Evolutionary conservation across 129 eudicot species (phyloP).

Genomic region (Pseudognaphalium luteoalbum): DNA sequence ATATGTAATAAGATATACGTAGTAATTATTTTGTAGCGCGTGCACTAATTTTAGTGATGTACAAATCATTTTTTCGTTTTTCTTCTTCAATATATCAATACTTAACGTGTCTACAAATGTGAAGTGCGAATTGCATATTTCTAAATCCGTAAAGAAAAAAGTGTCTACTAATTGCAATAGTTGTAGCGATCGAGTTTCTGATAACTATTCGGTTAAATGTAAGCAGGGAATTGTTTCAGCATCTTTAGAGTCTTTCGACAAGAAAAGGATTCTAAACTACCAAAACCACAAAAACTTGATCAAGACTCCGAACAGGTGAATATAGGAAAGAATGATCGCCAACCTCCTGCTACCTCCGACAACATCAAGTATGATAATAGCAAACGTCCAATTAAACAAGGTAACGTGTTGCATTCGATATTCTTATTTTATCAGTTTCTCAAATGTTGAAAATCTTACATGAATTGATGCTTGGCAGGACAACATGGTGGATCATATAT

Average conservation of each 20-base stretch:
- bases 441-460: not conserved
- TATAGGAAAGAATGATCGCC: not conserved
- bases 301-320: not conserved
- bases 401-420: not conserved
- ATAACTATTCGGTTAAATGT: slow-evolving; percentile 17
- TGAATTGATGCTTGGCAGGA: slow-evolving; percentile 6
- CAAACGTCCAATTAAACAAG: not conserved
- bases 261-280: slow-evolving; percentile 5
- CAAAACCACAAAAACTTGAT: not conserved
- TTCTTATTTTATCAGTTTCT: not conserved
- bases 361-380: not conserved
- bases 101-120: not conserved
- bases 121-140: not conserved
- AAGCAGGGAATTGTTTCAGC: slow-evolving; percentile 41
- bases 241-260: slow-evolving; percentile 29
- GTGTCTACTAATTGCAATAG: not conserved
- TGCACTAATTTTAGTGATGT: not conserved
- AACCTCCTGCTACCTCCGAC: not conserved
- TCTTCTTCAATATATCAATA: not conserved
- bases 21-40: not conserved
- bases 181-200: not conserved
- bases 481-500: not conserved
- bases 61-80: too few species aligned
- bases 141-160: not conserved
- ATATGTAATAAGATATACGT: too few species aligned